Percentiles rank a stretch among this genome's conserved stretches.
phyloP scores from a whole-genome alignment of 2,329 filamentous ascomycete species.

The Fusarium sp. region DNA sequence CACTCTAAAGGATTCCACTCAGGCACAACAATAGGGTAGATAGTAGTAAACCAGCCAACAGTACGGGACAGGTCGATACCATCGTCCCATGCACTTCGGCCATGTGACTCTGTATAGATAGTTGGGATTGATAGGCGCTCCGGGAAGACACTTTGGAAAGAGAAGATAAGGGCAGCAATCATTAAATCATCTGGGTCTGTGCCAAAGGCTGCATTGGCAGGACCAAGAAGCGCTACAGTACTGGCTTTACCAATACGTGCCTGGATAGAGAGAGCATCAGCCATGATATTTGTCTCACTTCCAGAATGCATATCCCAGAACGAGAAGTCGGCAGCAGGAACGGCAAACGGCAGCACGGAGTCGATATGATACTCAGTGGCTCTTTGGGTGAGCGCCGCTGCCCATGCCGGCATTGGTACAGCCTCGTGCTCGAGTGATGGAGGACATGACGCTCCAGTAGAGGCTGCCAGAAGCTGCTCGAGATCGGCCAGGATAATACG shows the following conservation, averaged over 20 bases:
- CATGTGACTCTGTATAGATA: neutral
- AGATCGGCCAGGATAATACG: conserved; percentile 13
- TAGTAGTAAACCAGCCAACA: neutral
- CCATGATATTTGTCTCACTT: neutral
- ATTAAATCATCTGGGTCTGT: neutral
- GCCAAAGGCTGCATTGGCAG: neutral
- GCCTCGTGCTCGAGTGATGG: neutral
- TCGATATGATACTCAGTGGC: neutral
- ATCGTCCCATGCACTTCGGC: neutral
- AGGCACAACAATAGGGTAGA: neutral
- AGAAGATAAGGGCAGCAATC: neutral
- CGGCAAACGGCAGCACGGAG: neutral
- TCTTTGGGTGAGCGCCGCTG: neutral
- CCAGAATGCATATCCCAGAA: neutral
- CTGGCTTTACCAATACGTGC: neutral
- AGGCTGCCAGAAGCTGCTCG: neutral
- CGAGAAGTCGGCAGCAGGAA: neutral
- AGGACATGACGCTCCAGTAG: neutral
- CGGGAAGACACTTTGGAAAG: neutral
- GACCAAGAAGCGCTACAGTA: neutral
- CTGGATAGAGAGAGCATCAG: neutral
- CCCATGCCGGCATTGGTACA: neutral
- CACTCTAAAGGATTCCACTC: neutral
- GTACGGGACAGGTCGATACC: neutral
- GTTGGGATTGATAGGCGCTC: neutral